Conservation (phyloP, 2,329 filamentous ascomycete species). For the Chalaropsis thielavioides region DNA sequence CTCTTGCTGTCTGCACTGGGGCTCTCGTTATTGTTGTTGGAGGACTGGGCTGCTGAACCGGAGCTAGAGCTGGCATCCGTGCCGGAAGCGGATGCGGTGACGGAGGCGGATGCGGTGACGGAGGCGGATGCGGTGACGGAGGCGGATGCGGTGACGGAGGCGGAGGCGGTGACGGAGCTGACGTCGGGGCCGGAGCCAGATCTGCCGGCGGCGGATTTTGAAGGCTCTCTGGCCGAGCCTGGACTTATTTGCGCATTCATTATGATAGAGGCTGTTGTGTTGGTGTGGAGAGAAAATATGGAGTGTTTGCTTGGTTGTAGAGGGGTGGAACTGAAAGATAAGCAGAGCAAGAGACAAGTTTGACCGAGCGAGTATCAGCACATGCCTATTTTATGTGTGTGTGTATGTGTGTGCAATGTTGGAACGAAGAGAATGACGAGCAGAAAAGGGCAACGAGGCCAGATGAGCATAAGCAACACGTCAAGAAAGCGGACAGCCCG, state of each 20-base stretch:
- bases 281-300: background rate
- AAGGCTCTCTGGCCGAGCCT: background rate
- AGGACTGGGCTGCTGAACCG: background rate
- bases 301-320: background rate
- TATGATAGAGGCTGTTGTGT: background rate
- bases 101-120: background rate
- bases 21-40: constrained; percentile 16
- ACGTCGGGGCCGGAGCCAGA: background rate
- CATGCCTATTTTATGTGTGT: background rate
- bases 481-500: background rate
- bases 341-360: background rate
- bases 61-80: background rate
- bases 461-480: background rate
- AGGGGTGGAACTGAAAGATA: background rate
- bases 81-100: background rate
- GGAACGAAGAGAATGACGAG: background rate
- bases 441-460: background rate
- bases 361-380: background rate
- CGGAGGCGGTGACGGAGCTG: too few species aligned
- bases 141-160: background rate
- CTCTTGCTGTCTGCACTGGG: background rate
- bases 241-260: background rate
- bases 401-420: background rate
- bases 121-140: background rate
- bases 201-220: background rate